These are phyloP conservation scores for Saussurea involucrata DNA, from an alignment of 129 eudicot species.

Conservation along the genomic window DNA sequence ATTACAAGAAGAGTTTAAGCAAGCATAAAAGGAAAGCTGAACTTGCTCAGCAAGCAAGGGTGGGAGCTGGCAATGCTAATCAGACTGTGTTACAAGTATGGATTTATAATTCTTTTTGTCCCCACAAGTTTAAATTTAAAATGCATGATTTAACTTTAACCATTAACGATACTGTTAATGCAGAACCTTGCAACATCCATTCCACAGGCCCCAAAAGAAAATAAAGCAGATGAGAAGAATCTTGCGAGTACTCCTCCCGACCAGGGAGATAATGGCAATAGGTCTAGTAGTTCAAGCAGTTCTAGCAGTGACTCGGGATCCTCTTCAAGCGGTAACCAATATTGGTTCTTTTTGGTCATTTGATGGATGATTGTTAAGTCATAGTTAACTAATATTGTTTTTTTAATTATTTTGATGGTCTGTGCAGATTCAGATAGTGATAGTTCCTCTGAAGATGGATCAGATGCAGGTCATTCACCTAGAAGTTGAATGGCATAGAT, in stretches of 20 bases:
- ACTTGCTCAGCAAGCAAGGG: conserved; percentile 67
- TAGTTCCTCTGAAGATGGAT: conserved; percentile 81
- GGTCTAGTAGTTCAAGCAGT: conserved; percentile 90
- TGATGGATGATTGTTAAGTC: neutral
- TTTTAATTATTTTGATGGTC: conserved; percentile 8
- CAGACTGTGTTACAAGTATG: conserved; percentile 33
- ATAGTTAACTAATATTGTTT: neutral
- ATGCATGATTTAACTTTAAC: conserved; percentile 1
- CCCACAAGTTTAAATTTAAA: neutral
- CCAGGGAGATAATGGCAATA: conserved; percentile 54
- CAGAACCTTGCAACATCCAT: conserved; percentile 47
- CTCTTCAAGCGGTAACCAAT: conserved; percentile 75
- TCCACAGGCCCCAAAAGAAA: conserved; percentile 37
- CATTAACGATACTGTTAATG: conserved; percentile 19
- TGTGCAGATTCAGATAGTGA: conserved; percentile 85
- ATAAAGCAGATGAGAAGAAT: conserved; percentile 44
- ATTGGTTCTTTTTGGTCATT: neutral
- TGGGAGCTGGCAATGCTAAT: conserved; percentile 37
- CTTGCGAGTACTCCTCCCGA: conserved; percentile 31
- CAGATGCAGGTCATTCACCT: conserved; percentile 60
- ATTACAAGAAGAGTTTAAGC: conserved; percentile 82
- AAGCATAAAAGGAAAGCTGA: conserved; percentile 77
- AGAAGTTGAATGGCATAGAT: conserved; percentile 33
- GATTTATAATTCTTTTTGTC: neutral
- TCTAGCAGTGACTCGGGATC: conserved; percentile 97